Evolutionary conservation across 768 basidiomycete genomes (phyloP).

Genomic region (Termitomyces eurrhizus): DNA sequence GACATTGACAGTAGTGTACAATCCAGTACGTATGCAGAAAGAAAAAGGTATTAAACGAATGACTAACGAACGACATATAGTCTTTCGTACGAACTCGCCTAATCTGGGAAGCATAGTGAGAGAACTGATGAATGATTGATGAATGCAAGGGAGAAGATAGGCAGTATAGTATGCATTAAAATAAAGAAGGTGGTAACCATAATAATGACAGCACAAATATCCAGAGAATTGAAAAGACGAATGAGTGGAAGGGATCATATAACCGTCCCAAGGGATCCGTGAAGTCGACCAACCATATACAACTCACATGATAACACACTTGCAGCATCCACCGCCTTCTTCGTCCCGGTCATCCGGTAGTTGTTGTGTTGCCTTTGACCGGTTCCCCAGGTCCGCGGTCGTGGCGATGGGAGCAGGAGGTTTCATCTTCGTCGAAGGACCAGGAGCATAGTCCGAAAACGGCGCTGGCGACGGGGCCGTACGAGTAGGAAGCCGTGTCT

Average conservation of each 20-base stretch:
- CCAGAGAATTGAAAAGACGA: conserved; percentile 4
- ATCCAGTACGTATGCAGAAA: conserved; percentile 14
- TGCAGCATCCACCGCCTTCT: conserved; percentile 63
- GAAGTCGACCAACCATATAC: not conserved
- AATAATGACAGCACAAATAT: conserved; percentile 11
- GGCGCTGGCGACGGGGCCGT: conserved; percentile 54
- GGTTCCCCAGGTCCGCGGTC: conserved; percentile 24
- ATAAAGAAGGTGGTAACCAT: conserved; percentile 6
- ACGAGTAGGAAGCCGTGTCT: conserved; percentile 25
- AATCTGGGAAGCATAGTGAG: conserved; percentile 15
- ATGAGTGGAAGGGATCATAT: conserved; percentile 12
- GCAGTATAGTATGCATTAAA: conserved; percentile 12
- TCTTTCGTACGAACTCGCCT: conserved; percentile 3
- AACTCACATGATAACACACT: conserved; percentile 79
- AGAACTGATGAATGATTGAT: conserved; percentile 2
- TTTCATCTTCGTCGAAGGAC: conserved; percentile 16
- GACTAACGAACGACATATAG: conserved; percentile 6
- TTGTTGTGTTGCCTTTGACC: conserved; percentile 25
- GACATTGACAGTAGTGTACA: conserved; percentile 15
- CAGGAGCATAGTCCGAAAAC: conserved; percentile 57
- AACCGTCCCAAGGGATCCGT: not conserved
- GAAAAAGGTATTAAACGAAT: conserved; percentile 2
- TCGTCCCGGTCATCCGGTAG: conserved; percentile 48
- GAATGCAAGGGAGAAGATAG: conserved; percentile 4
- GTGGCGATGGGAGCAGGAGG: conserved; percentile 8